phyloP scores from a whole-genome alignment of 495 filamentous ascomycete genomes.

The Penicillium maclennaniae region DNA sequence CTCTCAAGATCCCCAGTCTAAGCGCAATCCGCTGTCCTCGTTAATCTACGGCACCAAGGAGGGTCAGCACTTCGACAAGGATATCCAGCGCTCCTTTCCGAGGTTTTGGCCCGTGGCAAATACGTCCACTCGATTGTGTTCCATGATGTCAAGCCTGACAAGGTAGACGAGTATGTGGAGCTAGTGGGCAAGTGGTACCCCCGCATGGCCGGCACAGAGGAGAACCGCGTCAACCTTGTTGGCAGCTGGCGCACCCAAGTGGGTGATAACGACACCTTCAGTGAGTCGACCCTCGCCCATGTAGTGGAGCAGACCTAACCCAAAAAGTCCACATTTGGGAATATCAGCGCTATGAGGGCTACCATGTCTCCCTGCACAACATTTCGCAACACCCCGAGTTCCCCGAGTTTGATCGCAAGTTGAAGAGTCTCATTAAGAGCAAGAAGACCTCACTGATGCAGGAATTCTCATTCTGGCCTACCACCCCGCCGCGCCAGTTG shows the following conservation, averaged over 20 bases:
- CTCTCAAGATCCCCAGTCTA: slow-evolving; percentile 46
- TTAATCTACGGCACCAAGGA: slow-evolving; percentile 96
- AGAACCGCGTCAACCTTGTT: slow-evolving; percentile 92
- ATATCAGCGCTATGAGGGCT: slow-evolving; percentile 95
- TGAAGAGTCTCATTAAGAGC: slow-evolving; percentile 72
- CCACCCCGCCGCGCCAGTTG: slow-evolving; percentile 80
- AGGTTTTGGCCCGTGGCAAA: slow-evolving; percentile 91
- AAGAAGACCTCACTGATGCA: slow-evolving; percentile 95
- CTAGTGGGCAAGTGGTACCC: slow-evolving; percentile 94
- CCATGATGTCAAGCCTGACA: slow-evolving; percentile 92
- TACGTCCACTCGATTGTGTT: slow-evolving; percentile 98
- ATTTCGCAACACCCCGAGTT: slow-evolving; percentile 79
- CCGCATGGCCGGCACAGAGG: slow-evolving; percentile 68
- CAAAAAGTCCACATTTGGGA: slow-evolving; percentile 91
- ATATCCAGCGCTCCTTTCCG: slow-evolving; percentile 90
- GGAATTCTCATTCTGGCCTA: slow-evolving; percentile 99
- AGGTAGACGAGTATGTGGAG: slow-evolving; percentile 90
- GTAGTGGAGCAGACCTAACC: background rate
- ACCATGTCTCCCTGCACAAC: slow-evolving; percentile 83
- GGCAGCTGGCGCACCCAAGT: slow-evolving; percentile 99
- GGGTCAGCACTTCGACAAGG: slow-evolving; percentile 83
- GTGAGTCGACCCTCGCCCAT: slow-evolving; percentile 45
- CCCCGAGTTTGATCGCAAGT: slow-evolving; percentile 72
- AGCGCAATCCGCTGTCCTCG: slow-evolving; percentile 52
- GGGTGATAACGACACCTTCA: slow-evolving; percentile 95